Evolutionary conservation across 495 filamentous ascomycete genomes (phyloP).

Genomic region (Annulohypoxylon moriforme): DNA sequence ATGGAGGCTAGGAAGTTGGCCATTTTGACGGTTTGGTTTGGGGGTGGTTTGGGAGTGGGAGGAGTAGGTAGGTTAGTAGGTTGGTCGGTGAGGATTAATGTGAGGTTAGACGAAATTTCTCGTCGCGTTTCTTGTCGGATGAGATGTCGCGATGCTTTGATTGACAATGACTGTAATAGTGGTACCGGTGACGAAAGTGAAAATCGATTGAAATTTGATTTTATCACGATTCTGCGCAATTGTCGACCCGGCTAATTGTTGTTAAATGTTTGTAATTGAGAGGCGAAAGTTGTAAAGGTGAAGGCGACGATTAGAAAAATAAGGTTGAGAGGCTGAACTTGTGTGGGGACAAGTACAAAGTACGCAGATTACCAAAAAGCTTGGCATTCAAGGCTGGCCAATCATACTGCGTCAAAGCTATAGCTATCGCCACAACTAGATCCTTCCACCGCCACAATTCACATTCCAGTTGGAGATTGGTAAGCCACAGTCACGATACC

Average conservation of each 20-base stretch:
- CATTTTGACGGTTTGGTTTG: slow-evolving; percentile 51
- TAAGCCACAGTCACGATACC: slow-evolving; percentile 17
- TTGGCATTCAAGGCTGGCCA: slow-evolving; percentile 34
- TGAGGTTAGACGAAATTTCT: not conserved
- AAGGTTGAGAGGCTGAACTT: slow-evolving; percentile 32
- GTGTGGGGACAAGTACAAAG: slow-evolving; percentile 16
- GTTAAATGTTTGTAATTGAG: slow-evolving; percentile 12
- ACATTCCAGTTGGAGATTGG: not conserved
- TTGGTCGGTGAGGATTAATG: not conserved
- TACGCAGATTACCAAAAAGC: not conserved
- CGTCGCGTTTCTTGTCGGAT: not conserved
- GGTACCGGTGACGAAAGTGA: not conserved
- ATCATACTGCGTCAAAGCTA: not conserved
- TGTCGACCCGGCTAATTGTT: not conserved
- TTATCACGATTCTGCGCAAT: not conserved
- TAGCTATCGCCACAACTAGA: slow-evolving; percentile 38
- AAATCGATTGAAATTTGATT: not conserved
- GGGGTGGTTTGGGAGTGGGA: not conserved
- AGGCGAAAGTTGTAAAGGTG: slow-evolving; percentile 18
- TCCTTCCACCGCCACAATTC: slow-evolving; percentile 33
- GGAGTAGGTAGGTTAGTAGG: not conserved
- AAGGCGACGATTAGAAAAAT: slow-evolving; percentile 12
- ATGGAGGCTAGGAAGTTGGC: slow-evolving; percentile 99
- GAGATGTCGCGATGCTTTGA: not conserved
- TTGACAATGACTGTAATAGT: not conserved